phyloP scores from a whole-genome alignment of 331 rosid genomes.

The Arachis monticola region DNA sequence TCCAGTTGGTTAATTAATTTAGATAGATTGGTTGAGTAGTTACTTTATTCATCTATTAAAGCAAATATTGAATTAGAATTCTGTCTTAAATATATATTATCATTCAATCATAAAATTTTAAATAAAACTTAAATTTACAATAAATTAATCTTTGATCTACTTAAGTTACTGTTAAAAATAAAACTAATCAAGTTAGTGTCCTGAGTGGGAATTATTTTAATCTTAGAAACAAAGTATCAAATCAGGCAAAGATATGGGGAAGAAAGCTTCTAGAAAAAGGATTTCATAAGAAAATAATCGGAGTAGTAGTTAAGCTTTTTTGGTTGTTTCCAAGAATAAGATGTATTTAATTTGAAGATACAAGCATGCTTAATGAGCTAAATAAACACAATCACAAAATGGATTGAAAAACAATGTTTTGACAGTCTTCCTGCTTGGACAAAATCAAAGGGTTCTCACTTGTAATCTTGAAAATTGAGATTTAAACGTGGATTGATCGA shows the following conservation, averaged over 20 bases:
- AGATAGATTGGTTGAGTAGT: no score
- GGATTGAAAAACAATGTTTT: not conserved
- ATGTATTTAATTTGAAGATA: not conserved
- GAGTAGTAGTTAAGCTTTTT: not conserved
- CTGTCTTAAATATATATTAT: no score
- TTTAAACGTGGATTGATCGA: not conserved
- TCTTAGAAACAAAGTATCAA: slow-evolving; percentile 27
- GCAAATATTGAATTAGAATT: no score
- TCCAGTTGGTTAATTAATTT: not conserved
- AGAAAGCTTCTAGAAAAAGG: not conserved
- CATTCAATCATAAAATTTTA: no score
- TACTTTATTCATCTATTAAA: no score
- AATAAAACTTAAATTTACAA: no score
- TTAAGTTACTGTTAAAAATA: no score
- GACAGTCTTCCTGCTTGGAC: not conserved
- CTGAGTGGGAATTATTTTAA: not conserved
- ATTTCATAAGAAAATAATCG: not conserved
- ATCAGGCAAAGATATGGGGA: not conserved
- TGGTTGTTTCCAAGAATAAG: slow-evolving; percentile 12
- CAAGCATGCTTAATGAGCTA: not conserved
- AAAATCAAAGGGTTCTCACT: slow-evolving; percentile 24
- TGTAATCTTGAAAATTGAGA: not conserved
- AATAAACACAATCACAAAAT: not conserved
- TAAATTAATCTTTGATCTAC: no score
- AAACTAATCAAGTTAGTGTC: not conserved